These are phyloP conservation scores for Colletotrichum echinochloae DNA, from an alignment of 2,329 filamentous ascomycete species.

Conservation along the genomic window DNA sequence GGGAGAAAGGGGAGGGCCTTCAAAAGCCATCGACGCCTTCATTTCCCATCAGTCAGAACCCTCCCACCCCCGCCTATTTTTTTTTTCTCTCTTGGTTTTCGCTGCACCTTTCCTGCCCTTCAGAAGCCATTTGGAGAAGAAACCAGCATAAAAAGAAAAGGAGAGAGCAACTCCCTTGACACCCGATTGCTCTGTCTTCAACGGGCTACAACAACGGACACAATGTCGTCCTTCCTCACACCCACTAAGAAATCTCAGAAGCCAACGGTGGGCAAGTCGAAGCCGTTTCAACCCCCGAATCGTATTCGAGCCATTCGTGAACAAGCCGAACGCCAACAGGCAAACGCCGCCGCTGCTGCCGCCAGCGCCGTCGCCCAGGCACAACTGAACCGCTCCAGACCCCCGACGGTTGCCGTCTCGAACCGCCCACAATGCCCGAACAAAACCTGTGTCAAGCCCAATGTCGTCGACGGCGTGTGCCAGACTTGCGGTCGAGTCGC, in stretches of 20 bases:
- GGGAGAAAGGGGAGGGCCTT: constrained; percentile 16
- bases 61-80: background rate
- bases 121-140: background rate
- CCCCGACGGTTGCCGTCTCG: constrained; percentile 49
- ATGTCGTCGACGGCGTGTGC: constrained; percentile 77
- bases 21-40: background rate
- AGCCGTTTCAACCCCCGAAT: constrained; percentile 60
- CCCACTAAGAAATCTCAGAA: constrained; percentile 52
- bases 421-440: constrained; percentile 66
- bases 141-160: background rate
- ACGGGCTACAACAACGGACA: constrained; percentile 21
- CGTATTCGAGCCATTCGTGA: constrained; percentile 65
- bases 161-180: background rate
- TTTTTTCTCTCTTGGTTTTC: background rate
- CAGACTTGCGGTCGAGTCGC: constrained; percentile 86
- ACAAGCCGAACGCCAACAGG: constrained; percentile 59
- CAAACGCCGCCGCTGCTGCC: constrained; percentile 48
- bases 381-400: constrained; percentile 42
- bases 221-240: constrained; percentile 62
- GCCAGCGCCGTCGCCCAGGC: constrained; percentile 41
- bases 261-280: constrained; percentile 46
- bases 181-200: background rate
- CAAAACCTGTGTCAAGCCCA: constrained; percentile 69
- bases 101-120: background rate
- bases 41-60: background rate